Evolutionary conservation across 495 filamentous ascomycete genomes (phyloP), one percentile per base, ranked within the genome.

Genomic region (Penicillium tannophilum): DNA sequence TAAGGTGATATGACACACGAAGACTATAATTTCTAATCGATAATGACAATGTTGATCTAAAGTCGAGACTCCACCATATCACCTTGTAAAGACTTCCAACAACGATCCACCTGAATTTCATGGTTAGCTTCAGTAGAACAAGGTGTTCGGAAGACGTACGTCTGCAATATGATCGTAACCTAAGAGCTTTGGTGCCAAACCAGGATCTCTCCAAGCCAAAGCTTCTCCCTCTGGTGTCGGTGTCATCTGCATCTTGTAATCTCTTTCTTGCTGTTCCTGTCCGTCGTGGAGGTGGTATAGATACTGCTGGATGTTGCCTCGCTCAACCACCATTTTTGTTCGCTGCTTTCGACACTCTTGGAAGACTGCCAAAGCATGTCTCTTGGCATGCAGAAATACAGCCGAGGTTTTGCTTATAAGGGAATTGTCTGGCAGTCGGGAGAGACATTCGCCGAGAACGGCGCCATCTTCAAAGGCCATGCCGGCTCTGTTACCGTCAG

Each of bases 211-310:
- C 78, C 78, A 80, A 6, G 74, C 76, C n/a, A 79, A 54, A 11
- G 74, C 73, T 55, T 80, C 77, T 2, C 77, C 78, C 30, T 71
- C 70, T 0, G 74, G 76, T 0, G 76, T 77, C 0, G 75, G 77
- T 0, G 69, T 62, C 77, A 80, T 78, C 45, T 66, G 68, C 71
- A 79, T 73, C 36, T 72, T 72, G 3, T 63, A 62, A 62, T 83
- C 80, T 28, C 80, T 60, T 48, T 80, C 76, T 43, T 75, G 52
- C 63, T 82, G 80, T 43, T 81, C 79, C 2, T 66, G 58, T 2
- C 80, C 80, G 26, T 83, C 80, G 35, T 75, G 78, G 1, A 82
- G 67, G 59, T 83, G 80, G 48, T 83, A 82, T 3, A 81, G 63
- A 54, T 79, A 64, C 44, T 82, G 77, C 58, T 82, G 80, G 1